phyloP scores from a whole-genome alignment of 2,329 filamentous ascomycete genomes.

The Hymenoscyphus albidus region DNA sequence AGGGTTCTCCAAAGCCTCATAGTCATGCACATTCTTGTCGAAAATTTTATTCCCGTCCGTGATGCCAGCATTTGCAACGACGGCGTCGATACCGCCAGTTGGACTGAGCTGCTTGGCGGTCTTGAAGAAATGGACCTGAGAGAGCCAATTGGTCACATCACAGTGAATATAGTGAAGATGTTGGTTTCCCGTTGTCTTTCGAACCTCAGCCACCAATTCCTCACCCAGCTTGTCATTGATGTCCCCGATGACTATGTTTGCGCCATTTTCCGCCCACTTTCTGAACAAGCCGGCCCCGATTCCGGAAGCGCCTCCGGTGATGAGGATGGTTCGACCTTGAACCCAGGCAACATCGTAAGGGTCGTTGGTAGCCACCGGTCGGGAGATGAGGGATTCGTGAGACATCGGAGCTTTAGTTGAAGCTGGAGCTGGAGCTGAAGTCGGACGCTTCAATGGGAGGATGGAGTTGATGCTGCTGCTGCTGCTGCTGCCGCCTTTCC shows the following conservation, averaged over 20 bases:
- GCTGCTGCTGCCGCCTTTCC: too few relatives aligned
- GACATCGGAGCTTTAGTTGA: not conserved
- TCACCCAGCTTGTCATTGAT: slow-evolving; percentile 53
- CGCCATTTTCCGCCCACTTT: slow-evolving; percentile 52
- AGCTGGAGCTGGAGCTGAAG: not conserved
- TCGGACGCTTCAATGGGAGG: not conserved
- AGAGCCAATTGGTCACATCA: slow-evolving; percentile 63
- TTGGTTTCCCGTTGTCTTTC: slow-evolving; percentile 39
- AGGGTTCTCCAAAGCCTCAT: slow-evolving; percentile 42
- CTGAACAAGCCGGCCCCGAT: slow-evolving; percentile 53
- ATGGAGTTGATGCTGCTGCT: not conserved
- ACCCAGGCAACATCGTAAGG: slow-evolving; percentile 46
- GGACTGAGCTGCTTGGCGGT: slow-evolving; percentile 51
- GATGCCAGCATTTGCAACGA: slow-evolving; percentile 66
- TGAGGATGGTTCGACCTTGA: slow-evolving; percentile 54
- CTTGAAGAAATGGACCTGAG: slow-evolving; percentile 61
- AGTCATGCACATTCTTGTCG: slow-evolving; percentile 39
- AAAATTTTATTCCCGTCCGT: slow-evolving; percentile 42
- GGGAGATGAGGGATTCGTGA: not conserved
- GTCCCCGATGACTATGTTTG: slow-evolving; percentile 61
- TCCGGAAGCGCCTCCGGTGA: slow-evolving; percentile 62
- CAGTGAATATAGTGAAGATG: slow-evolving; percentile 55
- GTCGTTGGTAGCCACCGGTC: slow-evolving; percentile 37
- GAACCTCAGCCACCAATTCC: slow-evolving; percentile 50
- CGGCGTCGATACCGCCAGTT: slow-evolving; percentile 54